Evolutionary conservation across 164 flowering plant species (phyloP).

Genomic region (Vitis rotundifolia): DNA sequence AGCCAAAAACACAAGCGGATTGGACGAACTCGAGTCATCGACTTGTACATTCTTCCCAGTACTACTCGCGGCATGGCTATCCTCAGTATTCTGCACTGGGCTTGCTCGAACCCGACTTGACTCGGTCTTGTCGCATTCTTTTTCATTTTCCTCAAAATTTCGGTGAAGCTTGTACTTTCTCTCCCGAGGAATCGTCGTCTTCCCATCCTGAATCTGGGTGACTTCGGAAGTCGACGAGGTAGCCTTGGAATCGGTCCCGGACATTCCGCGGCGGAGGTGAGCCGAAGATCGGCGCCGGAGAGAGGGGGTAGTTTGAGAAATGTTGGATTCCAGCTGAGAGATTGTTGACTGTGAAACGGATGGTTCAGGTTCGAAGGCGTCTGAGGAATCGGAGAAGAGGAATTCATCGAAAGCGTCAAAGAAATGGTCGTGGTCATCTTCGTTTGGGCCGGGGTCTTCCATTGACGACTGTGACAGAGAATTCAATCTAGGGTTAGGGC

Average conservation of each 20-base stretch:
- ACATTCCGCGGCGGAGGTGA: background rate
- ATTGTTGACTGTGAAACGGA: slow-evolving; percentile 22
- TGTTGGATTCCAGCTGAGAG: slow-evolving; percentile 8
- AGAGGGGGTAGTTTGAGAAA: slow-evolving; percentile 7
- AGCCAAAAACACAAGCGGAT: slow-evolving; percentile 40
- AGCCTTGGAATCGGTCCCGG: slow-evolving; percentile 4
- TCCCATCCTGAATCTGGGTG: slow-evolving; percentile 4
- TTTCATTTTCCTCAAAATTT: slow-evolving; percentile 21
- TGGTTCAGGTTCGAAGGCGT: slow-evolving; percentile 14
- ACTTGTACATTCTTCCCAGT: slow-evolving; percentile 8
- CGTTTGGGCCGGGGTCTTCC: slow-evolving; percentile 11
- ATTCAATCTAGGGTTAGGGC: too few relatives aligned
- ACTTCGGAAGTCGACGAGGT: slow-evolving; percentile 10
- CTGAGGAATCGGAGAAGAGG: slow-evolving; percentile 36
- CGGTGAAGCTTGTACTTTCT: slow-evolving; percentile 6
- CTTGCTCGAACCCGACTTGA: background rate
- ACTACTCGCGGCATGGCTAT: background rate
- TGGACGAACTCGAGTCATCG: slow-evolving; percentile 24
- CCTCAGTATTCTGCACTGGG: background rate
- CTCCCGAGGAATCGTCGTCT: slow-evolving; percentile 1
- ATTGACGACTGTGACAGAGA: slow-evolving; percentile 1
- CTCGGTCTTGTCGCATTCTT: slow-evolving; percentile 10
- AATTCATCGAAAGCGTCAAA: slow-evolving; percentile 49
- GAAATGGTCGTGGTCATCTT: slow-evolving; percentile 32
- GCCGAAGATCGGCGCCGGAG: slow-evolving; percentile 30